Base-by-base conservation (phyloP, 1,139 yeast species). In the Pneumocystis sp. region DNA sequence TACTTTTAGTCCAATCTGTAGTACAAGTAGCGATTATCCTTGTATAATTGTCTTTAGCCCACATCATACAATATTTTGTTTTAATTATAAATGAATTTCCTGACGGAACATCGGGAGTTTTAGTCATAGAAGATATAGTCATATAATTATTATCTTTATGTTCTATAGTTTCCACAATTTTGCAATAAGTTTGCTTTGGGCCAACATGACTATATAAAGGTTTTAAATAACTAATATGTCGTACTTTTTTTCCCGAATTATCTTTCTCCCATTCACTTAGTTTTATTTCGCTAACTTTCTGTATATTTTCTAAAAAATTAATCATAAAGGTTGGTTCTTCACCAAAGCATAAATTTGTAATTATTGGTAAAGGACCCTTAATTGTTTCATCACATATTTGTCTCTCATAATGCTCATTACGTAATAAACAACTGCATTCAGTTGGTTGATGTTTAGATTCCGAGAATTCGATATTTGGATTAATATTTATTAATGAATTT, bases 41-140 rank as follows among this genome's bases (percentile, higher is more conserved):
- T 2, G 97, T 89, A 12, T 77, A 69, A 74, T 90, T 89, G 69
- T 82, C 80, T 1, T 81, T 80, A 0, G 83, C 95, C 98, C 98
- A 95, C 61, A 85, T 81, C 21, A 91, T 73, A 68, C 80, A 83
- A 59, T 73, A 73, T 66, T 83, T 81, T 0, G 97, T 87, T 65
- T 83, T 81, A 7, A 91, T 87, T 65, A 83, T 81, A 75, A 95
- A 95, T 1, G 89, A 80, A 70, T 82, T 83, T 4, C 99, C 99
- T 66, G 90, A 86, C 0, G 99, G 99, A 15, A 95, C 97, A 76
- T 93, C 97, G 0, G 97, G 98, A 0, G 96, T 87, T 34, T 80
- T 80, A 0, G 96, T 87, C 0, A 81, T 74, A 71, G 87, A 91
- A 57, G 83, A 81, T 1, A 89, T 85, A 50, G 82, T 77, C 59